A percentile compares a stretch with the other conserved stretches of the same genome.
Evolutionary conservation across 108 stramenopile genomes (phyloP).

Genomic region (Cyclotella choctawhatcheeana): DNA sequence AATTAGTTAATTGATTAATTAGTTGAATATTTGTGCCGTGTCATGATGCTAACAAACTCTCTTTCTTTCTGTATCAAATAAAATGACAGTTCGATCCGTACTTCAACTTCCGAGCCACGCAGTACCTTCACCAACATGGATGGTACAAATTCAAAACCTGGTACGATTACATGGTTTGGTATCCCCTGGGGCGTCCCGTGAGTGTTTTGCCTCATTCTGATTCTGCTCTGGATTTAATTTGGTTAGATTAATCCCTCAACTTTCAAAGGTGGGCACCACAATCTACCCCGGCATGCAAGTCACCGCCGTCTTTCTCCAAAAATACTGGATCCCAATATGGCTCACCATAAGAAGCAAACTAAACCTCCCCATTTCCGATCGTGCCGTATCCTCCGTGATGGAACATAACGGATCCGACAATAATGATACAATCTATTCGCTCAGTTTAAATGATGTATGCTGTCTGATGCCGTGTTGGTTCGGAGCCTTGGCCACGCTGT

Average conservation of each 20-base stretch:
- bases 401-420: no score
- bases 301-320: conserved; percentile 89
- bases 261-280: conserved; percentile 90
- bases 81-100: conserved; percentile 93
- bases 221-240: background rate
- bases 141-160: conserved; percentile 78
- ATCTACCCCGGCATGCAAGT: conserved; percentile 99
- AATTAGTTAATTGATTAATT: no score
- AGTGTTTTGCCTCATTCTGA: background rate
- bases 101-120: conserved; percentile 89
- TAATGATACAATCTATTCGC: no score
- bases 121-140: conserved; percentile 56
- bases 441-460: conserved; percentile 92
- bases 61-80: background rate
- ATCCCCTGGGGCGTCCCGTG: conserved; percentile 81
- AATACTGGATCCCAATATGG: conserved; percentile 58
- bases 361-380: background rate
- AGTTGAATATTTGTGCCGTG: no score
- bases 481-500: conserved; percentile 78
- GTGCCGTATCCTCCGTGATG: background rate
- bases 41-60: no score
- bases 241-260: background rate
- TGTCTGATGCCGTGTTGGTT: conserved; percentile 94
- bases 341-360: conserved; percentile 13
- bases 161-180: conserved; percentile 96